Percentiles rank a stretch among this genome's conserved stretches.
Conservation (phyloP, 495 filamentous ascomycete genomes). For the Choiromyces venosus region DNA sequence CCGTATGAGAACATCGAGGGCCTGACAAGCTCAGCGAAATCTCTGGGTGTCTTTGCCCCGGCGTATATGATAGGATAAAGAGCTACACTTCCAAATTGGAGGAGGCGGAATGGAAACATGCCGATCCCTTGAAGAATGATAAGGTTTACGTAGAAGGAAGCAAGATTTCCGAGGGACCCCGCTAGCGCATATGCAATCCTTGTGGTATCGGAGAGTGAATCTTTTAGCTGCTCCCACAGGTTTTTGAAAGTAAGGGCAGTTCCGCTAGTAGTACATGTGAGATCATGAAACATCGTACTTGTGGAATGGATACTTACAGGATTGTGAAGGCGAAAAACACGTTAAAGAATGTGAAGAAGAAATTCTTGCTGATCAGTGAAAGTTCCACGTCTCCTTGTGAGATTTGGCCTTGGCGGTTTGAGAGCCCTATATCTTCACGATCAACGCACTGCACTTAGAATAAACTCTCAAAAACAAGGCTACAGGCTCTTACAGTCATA, state of each 20-base stretch:
- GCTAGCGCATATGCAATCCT: conserved; percentile 73
- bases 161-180: conserved; percentile 62
- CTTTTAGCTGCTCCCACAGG: conserved; percentile 64
- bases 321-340: conserved; percentile 92
- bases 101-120: conserved; percentile 83
- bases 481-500: conserved; percentile 64
- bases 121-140: conserved; percentile 90
- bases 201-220: conserved; percentile 69
- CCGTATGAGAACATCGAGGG: conserved; percentile 92
- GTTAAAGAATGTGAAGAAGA: conserved; percentile 99
- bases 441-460: conserved; percentile 4
- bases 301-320: conserved; percentile 45
- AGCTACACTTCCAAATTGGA: conserved; percentile 80
- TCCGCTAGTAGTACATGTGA: conserved; percentile 45
- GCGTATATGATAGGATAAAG: conserved; percentile 77
- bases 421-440: conserved; percentile 53
- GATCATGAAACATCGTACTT: background rate
- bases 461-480: background rate
- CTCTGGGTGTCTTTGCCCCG: conserved; percentile 80
- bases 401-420: conserved; percentile 85
- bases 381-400: conserved; percentile 93
- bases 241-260: conserved; percentile 61
- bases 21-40: conserved; percentile 75
- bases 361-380: conserved; percentile 94
- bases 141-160: conserved; percentile 86